Evolutionary conservation across 2,329 filamentous ascomycete species (phyloP), one percentile per base, ranked within the genome.

Genomic region (Byssoonygena ceratinophila): DNA sequence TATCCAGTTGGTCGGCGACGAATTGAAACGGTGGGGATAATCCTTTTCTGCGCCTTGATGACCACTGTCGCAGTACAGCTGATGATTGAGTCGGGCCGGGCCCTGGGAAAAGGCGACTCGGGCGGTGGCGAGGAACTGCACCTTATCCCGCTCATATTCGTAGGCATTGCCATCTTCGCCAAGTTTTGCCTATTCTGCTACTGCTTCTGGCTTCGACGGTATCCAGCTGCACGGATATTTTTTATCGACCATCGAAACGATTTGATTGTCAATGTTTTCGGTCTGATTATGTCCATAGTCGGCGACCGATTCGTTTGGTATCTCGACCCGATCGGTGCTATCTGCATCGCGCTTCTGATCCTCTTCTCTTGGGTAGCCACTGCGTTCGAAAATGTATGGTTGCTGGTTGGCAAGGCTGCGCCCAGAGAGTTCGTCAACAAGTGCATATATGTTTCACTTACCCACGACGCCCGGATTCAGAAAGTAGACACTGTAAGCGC

Each of bases 21-120:
- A 52, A 77, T 83, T 51, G 80, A 83, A 66, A 82, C 80, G 1
- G 74, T 83, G 54, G 80, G 79, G 25, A 79, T 83, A 56, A 80
- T 84, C 59, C 74, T 83, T 43, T 83, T 83, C 64, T 82, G 79
- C 57, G 78, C 80, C 40, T 69, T 83, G 54, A 83, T 83, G 79
- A 82, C 80, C 1, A 83, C 80, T 0, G 80, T 82, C 2, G 79
- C 81, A 45, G 78, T 82, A 25, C 76, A 83, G 59, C 68, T 83
- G 25, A 75, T 81, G 45, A 67, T 82, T 52, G 77, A 82, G 57
- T 83, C 80, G 20, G 71, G 71, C n/a, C 71, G 78, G 51, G 66
- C 68, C 6, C 68, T 81, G 5, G 76, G 67, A 14, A 69, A 58
- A 4, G 76, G 76, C 1, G 59, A 66, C 1, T 63, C 63, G 23